Percentiles rank a stretch among this genome's conserved stretches.
Conservation (phyloP, 2,329 filamentous ascomycete species). For the Trichoderma koningiopsis region DNA sequence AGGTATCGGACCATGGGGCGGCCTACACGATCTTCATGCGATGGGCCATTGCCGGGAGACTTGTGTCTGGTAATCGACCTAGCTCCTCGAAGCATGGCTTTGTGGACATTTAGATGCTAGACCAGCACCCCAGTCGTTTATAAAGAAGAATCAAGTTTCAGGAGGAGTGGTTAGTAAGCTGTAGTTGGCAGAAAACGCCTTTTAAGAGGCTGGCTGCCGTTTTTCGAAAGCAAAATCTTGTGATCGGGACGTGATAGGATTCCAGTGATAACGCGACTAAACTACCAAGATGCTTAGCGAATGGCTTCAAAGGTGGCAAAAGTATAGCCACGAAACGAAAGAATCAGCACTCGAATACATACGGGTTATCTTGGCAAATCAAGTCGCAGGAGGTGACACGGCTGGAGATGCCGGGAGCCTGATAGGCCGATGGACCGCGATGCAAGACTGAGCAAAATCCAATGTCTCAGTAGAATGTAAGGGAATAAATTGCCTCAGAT, state of each 20-base stretch:
- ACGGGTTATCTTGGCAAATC: not conserved
- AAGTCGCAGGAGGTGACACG: not conserved
- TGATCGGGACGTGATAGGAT: not conserved
- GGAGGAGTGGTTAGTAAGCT: not conserved
- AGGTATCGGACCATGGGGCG: not conserved
- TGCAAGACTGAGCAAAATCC: not conserved
- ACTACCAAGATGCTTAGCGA: not conserved
- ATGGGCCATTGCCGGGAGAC: not conserved
- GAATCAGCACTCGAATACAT: not conserved
- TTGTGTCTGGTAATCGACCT: not conserved
- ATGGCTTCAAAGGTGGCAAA: not conserved
- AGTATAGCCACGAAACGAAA: not conserved
- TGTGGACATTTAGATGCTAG: not conserved
- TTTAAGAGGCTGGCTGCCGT: not conserved
- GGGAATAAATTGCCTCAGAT: not conserved
- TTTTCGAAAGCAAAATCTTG: not conserved
- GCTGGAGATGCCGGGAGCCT: not conserved
- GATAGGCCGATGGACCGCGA: not conserved
- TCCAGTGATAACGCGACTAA: not conserved
- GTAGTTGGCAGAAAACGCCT: not conserved
- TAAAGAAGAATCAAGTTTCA: not conserved
- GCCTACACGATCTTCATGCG: not conserved
- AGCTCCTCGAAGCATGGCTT: not conserved
- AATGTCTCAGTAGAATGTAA: not conserved
- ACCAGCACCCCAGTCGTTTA: not conserved